Evolutionary conservation across 768 basidiomycete species (phyloP).

Genomic region (Tephrocybe sp.): DNA sequence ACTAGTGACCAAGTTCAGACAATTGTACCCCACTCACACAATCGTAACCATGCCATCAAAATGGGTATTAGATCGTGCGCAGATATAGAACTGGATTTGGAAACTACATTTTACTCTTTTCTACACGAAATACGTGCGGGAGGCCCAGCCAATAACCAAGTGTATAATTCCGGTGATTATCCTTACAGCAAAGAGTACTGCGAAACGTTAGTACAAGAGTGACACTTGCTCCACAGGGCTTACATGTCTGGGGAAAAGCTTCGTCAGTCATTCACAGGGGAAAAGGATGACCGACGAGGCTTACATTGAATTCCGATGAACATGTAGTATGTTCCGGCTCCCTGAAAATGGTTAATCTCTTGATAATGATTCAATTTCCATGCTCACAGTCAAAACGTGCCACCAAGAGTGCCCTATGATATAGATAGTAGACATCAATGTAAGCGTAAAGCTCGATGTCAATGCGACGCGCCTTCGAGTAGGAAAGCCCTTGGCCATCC

Average conservation of each 20-base stretch:
- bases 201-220: constrained; percentile 2
- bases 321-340: constrained; percentile 52
- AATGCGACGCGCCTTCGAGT: constrained; percentile 51
- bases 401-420: constrained; percentile 69
- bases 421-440: neutral
- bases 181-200: constrained; percentile 60
- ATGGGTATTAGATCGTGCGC: neutral
- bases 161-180: constrained; percentile 50
- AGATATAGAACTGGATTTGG: neutral
- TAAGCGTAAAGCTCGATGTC: neutral
- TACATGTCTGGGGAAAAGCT: constrained; percentile 38
- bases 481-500: constrained; percentile 71
- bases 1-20: neutral
- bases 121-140: constrained; percentile 43
- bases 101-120: constrained; percentile 22
- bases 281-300: constrained; percentile 13
- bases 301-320: constrained; percentile 53
- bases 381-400: constrained; percentile 64
- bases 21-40: constrained; percentile 1
- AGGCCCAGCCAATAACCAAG: constrained; percentile 44
- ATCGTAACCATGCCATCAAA: neutral
- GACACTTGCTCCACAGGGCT: constrained; percentile 23
- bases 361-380: neutral
- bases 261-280: constrained; percentile 2
- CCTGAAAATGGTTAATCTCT: constrained; percentile 27